phyloP scores from a whole-genome alignment of 768 basidiomycete genomes.

The Collybiopsis luxurians region DNA sequence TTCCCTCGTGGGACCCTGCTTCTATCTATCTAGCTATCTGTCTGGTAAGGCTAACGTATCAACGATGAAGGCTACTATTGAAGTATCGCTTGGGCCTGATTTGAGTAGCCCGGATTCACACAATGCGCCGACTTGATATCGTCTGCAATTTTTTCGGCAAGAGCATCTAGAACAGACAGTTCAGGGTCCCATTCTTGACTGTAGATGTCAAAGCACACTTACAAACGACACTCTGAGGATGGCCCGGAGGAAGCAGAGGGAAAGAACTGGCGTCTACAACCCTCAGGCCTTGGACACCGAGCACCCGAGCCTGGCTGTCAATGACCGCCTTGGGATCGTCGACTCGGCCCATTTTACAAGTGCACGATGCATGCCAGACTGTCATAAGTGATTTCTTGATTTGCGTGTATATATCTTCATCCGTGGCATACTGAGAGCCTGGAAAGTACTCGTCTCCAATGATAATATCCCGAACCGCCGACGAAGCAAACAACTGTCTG shows the following conservation, averaged over 20 bases:
- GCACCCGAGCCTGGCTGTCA: not conserved
- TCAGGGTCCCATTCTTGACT: not conserved
- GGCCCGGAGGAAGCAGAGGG: conserved; percentile 10
- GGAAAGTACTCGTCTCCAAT: conserved; percentile 14
- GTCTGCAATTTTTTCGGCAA: not conserved
- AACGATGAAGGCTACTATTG: no score
- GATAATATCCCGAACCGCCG: conserved; percentile 2
- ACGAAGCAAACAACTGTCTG: conserved; percentile 10
- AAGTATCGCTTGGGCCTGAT: no score
- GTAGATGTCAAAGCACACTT: not conserved
- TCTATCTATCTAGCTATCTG: no score
- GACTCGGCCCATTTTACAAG: not conserved
- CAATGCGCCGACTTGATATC: not conserved
- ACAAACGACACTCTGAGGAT: not conserved
- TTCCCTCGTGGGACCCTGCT: no score
- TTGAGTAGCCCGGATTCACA: no score
- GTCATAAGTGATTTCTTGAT: not conserved
- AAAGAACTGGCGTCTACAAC: not conserved
- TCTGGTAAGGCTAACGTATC: no score
- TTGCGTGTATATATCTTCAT: conserved; percentile 18
- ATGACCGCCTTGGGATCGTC: not conserved
- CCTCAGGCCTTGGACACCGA: not conserved
- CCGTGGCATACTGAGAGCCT: conserved; percentile 18
- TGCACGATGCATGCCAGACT: not conserved
- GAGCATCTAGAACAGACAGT: not conserved